These are phyloP conservation scores for Boletus semigastroideus DNA, from an alignment of 1,284 basidiomycete genomes.

Conservation along the genomic window DNA sequence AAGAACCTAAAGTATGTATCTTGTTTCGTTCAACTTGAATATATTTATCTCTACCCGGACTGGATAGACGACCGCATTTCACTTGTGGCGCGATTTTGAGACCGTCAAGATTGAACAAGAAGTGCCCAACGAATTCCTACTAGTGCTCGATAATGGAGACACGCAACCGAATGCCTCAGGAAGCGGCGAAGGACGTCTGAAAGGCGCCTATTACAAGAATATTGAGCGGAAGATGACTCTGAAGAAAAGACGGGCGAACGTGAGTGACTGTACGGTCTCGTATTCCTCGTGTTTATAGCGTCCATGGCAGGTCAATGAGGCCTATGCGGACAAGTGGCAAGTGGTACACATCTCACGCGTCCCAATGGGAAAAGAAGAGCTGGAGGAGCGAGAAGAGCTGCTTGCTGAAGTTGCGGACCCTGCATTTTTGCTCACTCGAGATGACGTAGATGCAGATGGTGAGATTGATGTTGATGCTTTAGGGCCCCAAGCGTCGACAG, in stretches of 20 bases:
- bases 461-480: slow-evolving; percentile 39
- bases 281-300: slow-evolving; percentile 2
- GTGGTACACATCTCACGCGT: slow-evolving; percentile 62
- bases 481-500: slow-evolving; percentile 47
- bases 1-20: slow-evolving; percentile 45
- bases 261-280: slow-evolving; percentile 36
- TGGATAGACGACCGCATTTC: slow-evolving; percentile 62
- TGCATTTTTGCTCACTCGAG: slow-evolving; percentile 41
- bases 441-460: slow-evolving; percentile 46
- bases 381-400: slow-evolving; percentile 51
- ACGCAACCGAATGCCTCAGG: slow-evolving; percentile 19
- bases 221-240: slow-evolving; percentile 83
- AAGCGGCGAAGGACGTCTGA: slow-evolving; percentile 36
- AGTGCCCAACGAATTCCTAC: slow-evolving; percentile 79
- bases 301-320: slow-evolving; percentile 50
- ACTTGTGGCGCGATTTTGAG: slow-evolving; percentile 79
- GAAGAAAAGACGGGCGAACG: slow-evolving; percentile 82
- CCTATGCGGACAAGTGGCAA: slow-evolving; percentile 77
- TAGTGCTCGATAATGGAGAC: slow-evolving; percentile 71
- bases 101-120: slow-evolving; percentile 82
- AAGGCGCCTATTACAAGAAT: slow-evolving; percentile 85
- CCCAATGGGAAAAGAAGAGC: slow-evolving; percentile 52
- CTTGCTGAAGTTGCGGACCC: slow-evolving; percentile 57
- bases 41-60: not conserved
- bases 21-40: not conserved